These are phyloP conservation scores for Xylaria polymorpha DNA, from an alignment of 2,329 filamentous ascomycete genomes.

Conservation along the genomic window DNA sequence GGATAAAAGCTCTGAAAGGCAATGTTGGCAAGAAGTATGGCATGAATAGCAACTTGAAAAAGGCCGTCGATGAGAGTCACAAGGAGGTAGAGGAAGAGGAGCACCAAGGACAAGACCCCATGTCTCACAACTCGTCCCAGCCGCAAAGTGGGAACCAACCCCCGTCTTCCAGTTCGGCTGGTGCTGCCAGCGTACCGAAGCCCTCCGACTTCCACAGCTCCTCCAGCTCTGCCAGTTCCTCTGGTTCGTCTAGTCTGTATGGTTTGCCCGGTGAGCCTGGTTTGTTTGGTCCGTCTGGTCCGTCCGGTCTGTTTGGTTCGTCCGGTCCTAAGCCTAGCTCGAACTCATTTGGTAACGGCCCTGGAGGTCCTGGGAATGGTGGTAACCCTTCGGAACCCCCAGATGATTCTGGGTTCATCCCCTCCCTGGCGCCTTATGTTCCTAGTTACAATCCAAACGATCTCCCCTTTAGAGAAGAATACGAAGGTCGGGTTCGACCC, in stretches of 20 bases:
- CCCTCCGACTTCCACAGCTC: no score
- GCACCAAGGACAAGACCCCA: not conserved
- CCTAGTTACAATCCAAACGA: conserved; percentile 31
- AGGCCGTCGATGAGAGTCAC: conserved; percentile 39
- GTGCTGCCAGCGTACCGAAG: no score
- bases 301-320: not conserved
- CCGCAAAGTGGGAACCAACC: not conserved
- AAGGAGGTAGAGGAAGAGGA: conserved; percentile 36
- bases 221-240: not conserved
- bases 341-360: not conserved
- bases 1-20: conserved; percentile 25
- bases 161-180: not conserved
- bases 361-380: not conserved
- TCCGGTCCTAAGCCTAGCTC: not conserved
- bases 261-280: not conserved
- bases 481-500: conserved; percentile 16
- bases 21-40: conserved; percentile 33
- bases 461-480: conserved; percentile 28
- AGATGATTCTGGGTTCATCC: conserved; percentile 10
- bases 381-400: not conserved
- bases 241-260: not conserved
- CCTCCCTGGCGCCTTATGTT: conserved; percentile 28
- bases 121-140: not conserved
- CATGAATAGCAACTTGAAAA: conserved; percentile 42
- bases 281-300: not conserved